Base-by-base conservation (phyloP, 257 asterid species). In the Euphrasia confusa region DNA sequence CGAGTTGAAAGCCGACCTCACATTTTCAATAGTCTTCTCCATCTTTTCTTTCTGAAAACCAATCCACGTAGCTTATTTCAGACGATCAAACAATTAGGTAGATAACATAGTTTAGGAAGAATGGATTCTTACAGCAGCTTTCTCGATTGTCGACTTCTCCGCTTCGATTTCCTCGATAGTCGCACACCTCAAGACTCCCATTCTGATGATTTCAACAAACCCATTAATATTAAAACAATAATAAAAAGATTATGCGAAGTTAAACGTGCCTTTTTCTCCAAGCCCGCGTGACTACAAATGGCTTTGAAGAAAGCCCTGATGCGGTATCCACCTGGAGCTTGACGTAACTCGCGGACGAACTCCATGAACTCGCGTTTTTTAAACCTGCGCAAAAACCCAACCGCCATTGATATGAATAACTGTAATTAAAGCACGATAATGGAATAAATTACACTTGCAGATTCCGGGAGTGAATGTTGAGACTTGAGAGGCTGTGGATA, bases 81-180 rank as follows among this genome's bases (percentile, higher is more conserved):
- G 11, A 30, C 32, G 35, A 13, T 65, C n/a, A 6, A 21, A 13
- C 17, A 6, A 54, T 21, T 13, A 14, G n/a, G 53, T 4, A 50
- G 28, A 56, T n/a, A 53, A 55, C 14, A 15, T 1, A 9, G 4
- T 42, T 15, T 15, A 57, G 14, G 54, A 44, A 65, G 27, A 62
- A 37, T 53, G 1, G 60, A 37, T 50, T 75, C 95, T 80, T 73
- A 93, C 97, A 50, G 47, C 94, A 73, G 85, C 90, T 64, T 79
- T 80, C 71, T 87, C 95, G 68, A 89, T 83, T 76, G 72, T 49
- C 39, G 94, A 65, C 67, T 93, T 93, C 81, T 89, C 97, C 32
- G 83, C 94, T 75, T 87, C 97, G 12, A 93, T 89, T 75, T 93
- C 96, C 61, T 93, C 96, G 28, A 83, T 72, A 57, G 96, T 93